phyloP scores from a whole-genome alignment of 257 asterid species.

The Craterostigma plantagineum region DNA sequence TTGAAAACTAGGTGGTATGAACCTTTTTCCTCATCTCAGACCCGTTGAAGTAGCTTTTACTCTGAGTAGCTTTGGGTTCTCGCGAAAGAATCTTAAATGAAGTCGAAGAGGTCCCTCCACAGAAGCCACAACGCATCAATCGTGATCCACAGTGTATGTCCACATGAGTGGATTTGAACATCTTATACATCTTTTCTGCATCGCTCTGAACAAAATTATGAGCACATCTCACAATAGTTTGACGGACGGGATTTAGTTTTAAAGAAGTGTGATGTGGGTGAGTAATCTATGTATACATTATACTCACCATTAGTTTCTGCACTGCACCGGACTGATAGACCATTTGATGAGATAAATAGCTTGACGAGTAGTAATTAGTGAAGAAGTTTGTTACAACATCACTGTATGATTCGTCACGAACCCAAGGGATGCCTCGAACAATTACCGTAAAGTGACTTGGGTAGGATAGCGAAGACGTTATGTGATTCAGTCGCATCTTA shows the following conservation, averaged over 20 bases:
- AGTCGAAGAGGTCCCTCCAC: conserved; percentile 51
- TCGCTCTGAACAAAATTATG: conserved; percentile 35
- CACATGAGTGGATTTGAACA: conserved; percentile 29
- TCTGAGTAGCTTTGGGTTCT: conserved; percentile 16
- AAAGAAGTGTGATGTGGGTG: neutral
- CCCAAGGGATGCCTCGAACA: conserved; percentile 93
- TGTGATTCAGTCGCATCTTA: conserved; percentile 52
- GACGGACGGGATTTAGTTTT: neutral
- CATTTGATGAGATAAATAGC: conserved; percentile 86
- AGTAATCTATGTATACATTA: neutral
- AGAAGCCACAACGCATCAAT: conserved; percentile 69
- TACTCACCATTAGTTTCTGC: conserved; percentile 77
- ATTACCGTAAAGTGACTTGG: conserved; percentile 78
- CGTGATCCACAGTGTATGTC: conserved; percentile 29
- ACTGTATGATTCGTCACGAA: conserved; percentile 43
- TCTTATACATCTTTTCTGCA: conserved; percentile 74
- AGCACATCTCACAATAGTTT: neutral
- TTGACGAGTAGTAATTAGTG: conserved; percentile 59
- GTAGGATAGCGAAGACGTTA: conserved; percentile 37
- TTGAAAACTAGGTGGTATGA: neutral
- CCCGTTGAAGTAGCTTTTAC: conserved; percentile 27
- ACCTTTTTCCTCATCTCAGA: conserved; percentile 46
- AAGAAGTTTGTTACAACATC: conserved; percentile 52
- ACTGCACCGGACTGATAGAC: conserved; percentile 65
- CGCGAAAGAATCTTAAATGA: conserved; percentile 43